Base-by-base conservation (phyloP, 495 filamentous ascomycete genomes). In the Penicillium dipodomyicola region DNA sequence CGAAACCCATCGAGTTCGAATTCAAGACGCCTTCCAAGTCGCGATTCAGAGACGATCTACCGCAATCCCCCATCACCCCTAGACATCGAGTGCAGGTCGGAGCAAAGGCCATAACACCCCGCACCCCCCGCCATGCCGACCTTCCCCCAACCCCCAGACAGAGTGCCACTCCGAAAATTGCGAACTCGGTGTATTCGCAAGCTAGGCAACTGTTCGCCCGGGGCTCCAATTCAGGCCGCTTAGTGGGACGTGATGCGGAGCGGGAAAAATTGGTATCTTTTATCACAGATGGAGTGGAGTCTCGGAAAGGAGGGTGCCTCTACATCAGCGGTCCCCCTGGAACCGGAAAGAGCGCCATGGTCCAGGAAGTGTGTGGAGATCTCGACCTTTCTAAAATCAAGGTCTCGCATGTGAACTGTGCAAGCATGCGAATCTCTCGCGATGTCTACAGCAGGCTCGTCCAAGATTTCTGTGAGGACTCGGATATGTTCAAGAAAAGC, bases 281-380 rank as follows among this genome's bases (percentile, higher is more conserved):
- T 60, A 77, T 99, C 40, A 72, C 81, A 35, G 77, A 82, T 39
- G 83, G 87, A 57, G 72, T 87, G 10, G 72, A 79, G 11, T 68
- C 80, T 15, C 76, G 76, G 10, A 80, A 81, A 19, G 87, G 89
- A 47, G 90, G 91, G n/a, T 96, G 92, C 67, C 79, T 96, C 37
- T 99, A 99, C 67, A 85, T 99, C 61, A 96, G 91, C 61, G 94
- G 94, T 0, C 94, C 94, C 29, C 94, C 94, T 2, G 94, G 94
- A 1, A 97, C 95, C 5, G 94, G 94, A 7, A 99, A 99, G 72
- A 96, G 92, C 70, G 95, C 94, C 4, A 83, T 97, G 72, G 83
- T 97, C 49, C 82, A 85, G 52, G 88, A 96, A 62, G 81, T 96
- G 29, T 88, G 86, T 49, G 73, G 80, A 40, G 78, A 84, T 32